A percentile compares a stretch with the other conserved stretches of the same genome.
These are phyloP conservation scores for Picochlorum costavermella DNA, from an alignment of 139 green algal species.

Conservation along the genomic window DNA sequence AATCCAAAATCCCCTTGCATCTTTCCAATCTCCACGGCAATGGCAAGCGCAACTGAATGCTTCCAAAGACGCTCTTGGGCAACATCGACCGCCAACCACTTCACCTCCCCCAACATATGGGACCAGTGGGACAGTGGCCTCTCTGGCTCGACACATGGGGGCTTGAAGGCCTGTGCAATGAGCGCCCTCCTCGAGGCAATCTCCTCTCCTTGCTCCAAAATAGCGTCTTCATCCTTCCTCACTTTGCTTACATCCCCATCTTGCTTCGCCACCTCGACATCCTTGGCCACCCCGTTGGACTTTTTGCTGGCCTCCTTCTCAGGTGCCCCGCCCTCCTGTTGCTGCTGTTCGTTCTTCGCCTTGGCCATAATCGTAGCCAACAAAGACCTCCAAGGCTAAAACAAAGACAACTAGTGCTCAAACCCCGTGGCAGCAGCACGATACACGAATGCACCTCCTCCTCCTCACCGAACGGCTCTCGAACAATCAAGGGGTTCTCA, in stretches of 20 bases:
- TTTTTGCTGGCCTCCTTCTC: too few relatives aligned
- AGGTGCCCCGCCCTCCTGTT: too few relatives aligned
- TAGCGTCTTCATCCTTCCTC: conserved; percentile 17
- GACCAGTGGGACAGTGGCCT: conserved; percentile 32
- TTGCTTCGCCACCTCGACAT: conserved; percentile 1
- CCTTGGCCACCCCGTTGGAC: not conserved
- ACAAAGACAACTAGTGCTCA: too few relatives aligned
- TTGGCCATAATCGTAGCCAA: too few relatives aligned
- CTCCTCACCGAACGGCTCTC: too few relatives aligned
- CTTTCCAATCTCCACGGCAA: conserved; percentile 30
- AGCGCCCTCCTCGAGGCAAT: conserved; percentile 26
- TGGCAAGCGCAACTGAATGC: conserved; percentile 20
- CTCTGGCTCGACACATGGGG: conserved; percentile 34
- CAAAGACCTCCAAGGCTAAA: too few relatives aligned
- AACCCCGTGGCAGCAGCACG: too few relatives aligned
- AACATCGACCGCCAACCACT: conserved; percentile 61
- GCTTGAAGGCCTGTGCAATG: conserved; percentile 35
- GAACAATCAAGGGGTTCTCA: too few relatives aligned
- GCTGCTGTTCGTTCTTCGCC: too few relatives aligned
- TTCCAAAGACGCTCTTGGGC: conserved; percentile 60
- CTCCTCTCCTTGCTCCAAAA: conserved; percentile 13
- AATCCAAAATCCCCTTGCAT: conserved; percentile 20
- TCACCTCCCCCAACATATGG: conserved; percentile 49
- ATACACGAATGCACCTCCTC: too few relatives aligned
- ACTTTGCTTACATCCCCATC: conserved; percentile 12